Base-by-base conservation (phyloP, 768 basidiomycete genomes). In the Auricularia cornea region DNA sequence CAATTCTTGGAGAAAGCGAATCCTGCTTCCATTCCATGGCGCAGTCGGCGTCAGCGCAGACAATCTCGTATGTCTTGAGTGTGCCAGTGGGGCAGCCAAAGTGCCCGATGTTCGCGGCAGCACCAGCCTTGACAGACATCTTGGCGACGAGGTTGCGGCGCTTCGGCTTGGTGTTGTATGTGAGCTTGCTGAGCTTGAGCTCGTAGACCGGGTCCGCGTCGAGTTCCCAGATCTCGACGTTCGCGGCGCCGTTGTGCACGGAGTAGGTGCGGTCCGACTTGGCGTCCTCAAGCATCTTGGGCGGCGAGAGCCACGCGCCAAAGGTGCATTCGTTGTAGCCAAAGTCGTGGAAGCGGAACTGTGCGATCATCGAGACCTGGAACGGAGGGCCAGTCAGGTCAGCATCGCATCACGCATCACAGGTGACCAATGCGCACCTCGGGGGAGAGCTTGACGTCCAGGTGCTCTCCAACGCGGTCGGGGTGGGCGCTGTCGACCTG, bases 391-490 rank as follows among this genome's bases (percentile, higher is more conserved):
- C n/a, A 6, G 23, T 18, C 16, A 14, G 16, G 12, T 48, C 20
- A 48, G 44, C 44, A 6, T 23, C 0, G 23, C 20, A 20, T 8
- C 44, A 23, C 6, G 6, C 44, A 48, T 1, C 63, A 72, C 67
- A 30, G 71, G 65, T 59, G 66, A 63, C 0, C 35, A 38, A 0
- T 38, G 8, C 65, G 71, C 57, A 73, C 73, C 61, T 73, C 72
- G 62, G 67, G 70, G 48, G 72, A 73, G 11, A 73, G 72, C 61
- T 61, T 74, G 33, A 38, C 72, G 18, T 75, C 73, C 60, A 18
- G 10, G 2, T 48, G 10, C 44, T 48, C 20, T 0, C 12, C 23
- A 6, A 48, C 44, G 3, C 6, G 11, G 23, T 48, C 44, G 5
- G 44, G 44, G 20, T 48, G 44, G 20, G 44, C 44, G 2, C 23